Evolutionary conservation across 768 basidiomycete species (phyloP).

Genomic region (Panus rudis): DNA sequence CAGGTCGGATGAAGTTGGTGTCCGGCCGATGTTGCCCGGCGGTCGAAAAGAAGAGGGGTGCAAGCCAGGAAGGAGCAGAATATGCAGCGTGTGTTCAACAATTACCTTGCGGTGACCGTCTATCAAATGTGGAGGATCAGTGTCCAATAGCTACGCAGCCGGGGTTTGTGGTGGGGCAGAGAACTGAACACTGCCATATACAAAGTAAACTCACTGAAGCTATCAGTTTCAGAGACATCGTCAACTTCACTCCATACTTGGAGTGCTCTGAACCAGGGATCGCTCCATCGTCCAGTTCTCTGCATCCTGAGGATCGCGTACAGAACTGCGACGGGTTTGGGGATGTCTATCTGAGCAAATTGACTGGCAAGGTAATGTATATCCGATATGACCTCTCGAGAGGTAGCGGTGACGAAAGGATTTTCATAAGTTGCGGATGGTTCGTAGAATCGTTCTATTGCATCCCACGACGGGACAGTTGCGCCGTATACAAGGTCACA

Average conservation of each 20-base stretch:
- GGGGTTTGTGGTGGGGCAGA: too few species aligned
- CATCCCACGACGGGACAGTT: slow-evolving; percentile 37
- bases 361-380: slow-evolving; percentile 58
- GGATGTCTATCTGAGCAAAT: slow-evolving; percentile 55
- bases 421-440: slow-evolving; percentile 75
- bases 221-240: slow-evolving; percentile 72
- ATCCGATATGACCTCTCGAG: slow-evolving; percentile 64
- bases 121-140: too few species aligned
- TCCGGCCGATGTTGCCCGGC: slow-evolving; percentile 1
- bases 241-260: slow-evolving; percentile 71
- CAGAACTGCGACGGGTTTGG: slow-evolving; percentile 58
- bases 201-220: slow-evolving; percentile 70
- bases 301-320: slow-evolving; percentile 45
- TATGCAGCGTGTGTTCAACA: slow-evolving; percentile 74
- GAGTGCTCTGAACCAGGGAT: slow-evolving; percentile 53
- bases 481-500: slow-evolving; percentile 67
- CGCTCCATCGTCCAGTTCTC: slow-evolving; percentile 25
- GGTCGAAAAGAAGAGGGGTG: slow-evolving; percentile 29
- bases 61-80: slow-evolving; percentile 68
- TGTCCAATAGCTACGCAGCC: too few species aligned
- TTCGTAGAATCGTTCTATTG: slow-evolving; percentile 62
- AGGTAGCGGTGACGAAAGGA: slow-evolving; percentile 68
- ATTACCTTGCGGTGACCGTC: slow-evolving; percentile 71
- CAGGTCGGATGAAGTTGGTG: slow-evolving; percentile 5
- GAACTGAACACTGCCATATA: too few species aligned